Evolutionary conservation across 768 basidiomycete species (phyloP).

Genomic region (Gymnopilus dilepis): DNA sequence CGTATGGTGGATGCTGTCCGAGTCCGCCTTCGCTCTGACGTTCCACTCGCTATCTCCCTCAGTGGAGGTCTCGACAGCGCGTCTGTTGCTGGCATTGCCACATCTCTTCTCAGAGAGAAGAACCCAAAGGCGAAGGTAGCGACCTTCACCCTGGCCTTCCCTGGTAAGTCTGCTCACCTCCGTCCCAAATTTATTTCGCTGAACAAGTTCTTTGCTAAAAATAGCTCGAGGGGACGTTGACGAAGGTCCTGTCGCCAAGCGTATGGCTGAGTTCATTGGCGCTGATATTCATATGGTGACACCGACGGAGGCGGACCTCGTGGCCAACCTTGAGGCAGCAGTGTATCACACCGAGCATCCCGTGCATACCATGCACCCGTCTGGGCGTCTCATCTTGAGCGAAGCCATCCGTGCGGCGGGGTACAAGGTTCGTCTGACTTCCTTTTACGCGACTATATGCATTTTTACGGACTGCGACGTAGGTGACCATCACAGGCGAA

Average conservation of each 20-base stretch:
- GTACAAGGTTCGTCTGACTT: neutral
- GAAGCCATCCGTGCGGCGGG: neutral
- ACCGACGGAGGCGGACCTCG: conserved; percentile 2
- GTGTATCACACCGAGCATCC: conserved; percentile 5
- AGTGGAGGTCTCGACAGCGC: conserved; percentile 2
- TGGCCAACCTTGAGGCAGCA: neutral
- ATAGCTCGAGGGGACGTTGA: neutral
- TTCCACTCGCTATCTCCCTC: neutral
- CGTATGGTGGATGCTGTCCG: conserved; percentile 2
- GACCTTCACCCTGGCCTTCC: conserved; percentile 2
- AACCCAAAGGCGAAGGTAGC: neutral
- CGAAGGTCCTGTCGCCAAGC: neutral
- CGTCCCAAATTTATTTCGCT: too few relatives aligned
- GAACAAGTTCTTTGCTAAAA: too few relatives aligned
- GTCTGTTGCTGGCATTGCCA: neutral
- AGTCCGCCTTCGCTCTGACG: conserved; percentile 1
- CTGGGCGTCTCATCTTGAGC: neutral
- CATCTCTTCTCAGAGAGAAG: neutral
- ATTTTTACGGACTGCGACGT: neutral
- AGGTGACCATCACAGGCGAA: conserved; percentile 1
- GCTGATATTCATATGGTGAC: conserved; percentile 4
- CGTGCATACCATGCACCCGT: neutral
- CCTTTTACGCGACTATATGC: neutral
- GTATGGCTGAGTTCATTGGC: conserved; percentile 1
- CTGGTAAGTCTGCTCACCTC: too few relatives aligned